Percentiles rank a stretch among this genome's conserved stretches.
These are phyloP conservation scores for Halenospora varia DNA, from an alignment of 495 filamentous ascomycete species.

Conservation along the genomic window DNA sequence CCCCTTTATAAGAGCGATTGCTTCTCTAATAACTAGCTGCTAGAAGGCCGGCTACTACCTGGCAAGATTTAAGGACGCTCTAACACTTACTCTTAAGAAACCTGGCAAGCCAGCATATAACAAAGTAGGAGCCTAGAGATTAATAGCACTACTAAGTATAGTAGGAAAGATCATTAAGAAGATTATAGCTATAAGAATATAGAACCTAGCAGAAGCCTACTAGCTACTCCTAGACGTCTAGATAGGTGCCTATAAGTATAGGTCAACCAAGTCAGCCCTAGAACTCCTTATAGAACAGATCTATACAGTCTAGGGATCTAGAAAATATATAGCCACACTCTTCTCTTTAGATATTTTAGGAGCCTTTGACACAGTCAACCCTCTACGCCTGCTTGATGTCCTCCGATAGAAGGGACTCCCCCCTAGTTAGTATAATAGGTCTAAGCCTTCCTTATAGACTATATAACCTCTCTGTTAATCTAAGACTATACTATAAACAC, in stretches of 20 bases:
- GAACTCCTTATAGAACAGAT: constrained; percentile 22
- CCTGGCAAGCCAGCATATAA: constrained; percentile 22
- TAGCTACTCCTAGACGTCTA: constrained; percentile 20
- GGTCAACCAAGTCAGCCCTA: constrained; percentile 20
- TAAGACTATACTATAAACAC: background rate
- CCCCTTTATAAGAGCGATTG: background rate
- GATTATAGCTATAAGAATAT: constrained; percentile 20
- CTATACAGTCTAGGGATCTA: constrained; percentile 8
- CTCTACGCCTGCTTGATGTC: constrained; percentile 19
- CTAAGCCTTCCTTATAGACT: constrained; percentile 5
- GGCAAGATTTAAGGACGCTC: constrained; percentile 21
- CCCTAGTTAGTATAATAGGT: constrained; percentile 8
- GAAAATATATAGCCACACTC: background rate
- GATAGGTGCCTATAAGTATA: constrained; percentile 17
- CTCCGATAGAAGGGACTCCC: constrained; percentile 8
- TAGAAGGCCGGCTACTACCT: constrained; percentile 22
- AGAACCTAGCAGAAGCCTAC: constrained; percentile 19
- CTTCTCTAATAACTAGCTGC: background rate
- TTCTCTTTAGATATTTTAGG: constrained; percentile 21
- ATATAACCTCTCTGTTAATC: constrained; percentile 9
- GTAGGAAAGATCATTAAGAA: constrained; percentile 30
- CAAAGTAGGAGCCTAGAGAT: constrained; percentile 25
- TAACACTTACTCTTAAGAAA: constrained; percentile 29
- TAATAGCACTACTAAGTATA: constrained; percentile 30
- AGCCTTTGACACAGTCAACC: constrained; percentile 22